Conservation (phyloP, 1,284 basidiomycete species). For the Tilletia caries region DNA sequence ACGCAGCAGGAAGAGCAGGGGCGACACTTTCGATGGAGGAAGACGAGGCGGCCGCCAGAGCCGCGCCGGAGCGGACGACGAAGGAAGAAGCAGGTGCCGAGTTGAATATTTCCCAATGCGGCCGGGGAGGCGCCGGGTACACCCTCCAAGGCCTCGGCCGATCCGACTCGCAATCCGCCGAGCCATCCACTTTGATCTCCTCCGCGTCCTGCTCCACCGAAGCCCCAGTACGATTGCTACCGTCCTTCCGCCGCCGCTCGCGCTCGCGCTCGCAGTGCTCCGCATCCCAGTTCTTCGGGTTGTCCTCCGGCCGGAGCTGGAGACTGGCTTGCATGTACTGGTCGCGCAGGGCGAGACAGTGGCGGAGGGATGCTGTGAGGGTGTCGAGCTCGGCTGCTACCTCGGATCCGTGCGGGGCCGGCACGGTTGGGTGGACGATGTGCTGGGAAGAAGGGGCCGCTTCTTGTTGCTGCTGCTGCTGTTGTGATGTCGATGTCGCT, state of each 20-base stretch:
- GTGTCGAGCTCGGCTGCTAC: conserved; percentile 33
- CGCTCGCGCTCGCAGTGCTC: conserved; percentile 39
- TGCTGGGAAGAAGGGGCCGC: background rate
- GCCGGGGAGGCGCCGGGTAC: conserved; percentile 50
- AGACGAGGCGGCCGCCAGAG: background rate
- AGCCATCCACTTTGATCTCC: conserved; percentile 47
- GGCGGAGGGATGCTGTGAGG: conserved; percentile 44
- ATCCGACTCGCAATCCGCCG: conserved; percentile 22
- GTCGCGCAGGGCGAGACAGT: conserved; percentile 47
- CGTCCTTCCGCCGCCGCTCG: background rate
- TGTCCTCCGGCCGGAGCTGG: conserved; percentile 48
- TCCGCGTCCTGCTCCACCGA: conserved; percentile 6
- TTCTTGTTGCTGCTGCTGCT: no score
- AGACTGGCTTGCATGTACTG: conserved; percentile 49
- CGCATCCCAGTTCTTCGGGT: conserved; percentile 54
- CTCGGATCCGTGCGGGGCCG: background rate
- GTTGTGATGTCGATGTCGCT: no score
- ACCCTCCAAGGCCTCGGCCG: conserved; percentile 50
- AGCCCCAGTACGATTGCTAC: no score
- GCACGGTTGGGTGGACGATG: conserved; percentile 5
- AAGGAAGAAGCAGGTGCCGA: conserved; percentile 50
- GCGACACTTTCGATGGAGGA: background rate
- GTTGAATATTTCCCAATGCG: conserved; percentile 52
- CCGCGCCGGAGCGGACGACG: conserved; percentile 27
- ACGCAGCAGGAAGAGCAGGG: background rate